Evolutionary conservation across 257 asterid species (phyloP).

Genomic region (Rauvolfia tetraphylla): DNA sequence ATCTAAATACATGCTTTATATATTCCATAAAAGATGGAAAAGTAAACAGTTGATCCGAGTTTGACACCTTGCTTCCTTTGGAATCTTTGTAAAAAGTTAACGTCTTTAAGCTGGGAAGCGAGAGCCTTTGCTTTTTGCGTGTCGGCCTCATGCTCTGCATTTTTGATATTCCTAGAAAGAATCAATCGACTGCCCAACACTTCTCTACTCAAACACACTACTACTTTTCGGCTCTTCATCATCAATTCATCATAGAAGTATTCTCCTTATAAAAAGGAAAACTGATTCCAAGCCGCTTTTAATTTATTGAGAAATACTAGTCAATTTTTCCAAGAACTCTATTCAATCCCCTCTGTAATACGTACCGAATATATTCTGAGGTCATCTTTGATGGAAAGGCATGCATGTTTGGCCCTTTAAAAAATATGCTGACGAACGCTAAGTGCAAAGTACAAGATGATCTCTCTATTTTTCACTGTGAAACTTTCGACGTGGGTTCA

Average conservation of each 20-base stretch:
- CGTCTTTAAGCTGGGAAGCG: not conserved
- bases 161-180: not conserved
- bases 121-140: conserved; percentile 5
- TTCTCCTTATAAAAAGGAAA: not conserved
- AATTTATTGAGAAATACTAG: too few relatives aligned
- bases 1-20: too few relatives aligned
- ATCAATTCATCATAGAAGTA: not conserved
- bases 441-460: too few relatives aligned
- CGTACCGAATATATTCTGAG: not conserved
- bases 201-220: not conserved
- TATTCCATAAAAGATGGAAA: too few relatives aligned
- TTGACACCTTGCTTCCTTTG: too few relatives aligned
- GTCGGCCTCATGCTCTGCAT: conserved; percentile 22
- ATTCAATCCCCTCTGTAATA: too few relatives aligned
- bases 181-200: not conserved
- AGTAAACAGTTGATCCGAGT: too few relatives aligned
- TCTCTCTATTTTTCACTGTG: too few relatives aligned
- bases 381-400: not conserved
- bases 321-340: too few relatives aligned
- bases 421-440: not conserved
- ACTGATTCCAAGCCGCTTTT: not conserved
- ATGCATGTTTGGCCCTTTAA: not conserved
- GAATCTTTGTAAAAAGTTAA: too few relatives aligned
- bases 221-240: not conserved
- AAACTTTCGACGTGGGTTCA: not conserved